These are phyloP conservation scores for Podospora pseudopauciseta DNA, from an alignment of 495 filamentous ascomycete genomes.

Conservation along the genomic window DNA sequence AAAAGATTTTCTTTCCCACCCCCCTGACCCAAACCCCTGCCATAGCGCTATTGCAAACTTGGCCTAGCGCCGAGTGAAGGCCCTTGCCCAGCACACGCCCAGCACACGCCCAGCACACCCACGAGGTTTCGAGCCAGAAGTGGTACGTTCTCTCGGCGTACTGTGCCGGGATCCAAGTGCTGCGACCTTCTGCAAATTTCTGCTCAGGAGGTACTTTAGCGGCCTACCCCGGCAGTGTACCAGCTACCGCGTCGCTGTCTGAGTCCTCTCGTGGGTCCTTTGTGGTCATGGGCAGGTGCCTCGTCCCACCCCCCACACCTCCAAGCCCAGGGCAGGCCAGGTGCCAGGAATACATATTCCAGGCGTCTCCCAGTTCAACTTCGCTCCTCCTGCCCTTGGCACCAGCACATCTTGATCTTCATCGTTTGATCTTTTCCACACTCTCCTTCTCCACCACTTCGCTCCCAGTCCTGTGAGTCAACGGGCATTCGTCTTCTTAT, in stretches of 20 bases:
- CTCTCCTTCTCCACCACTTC: conserved; percentile 27
- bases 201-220: conserved; percentile 16
- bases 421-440: conserved; percentile 19
- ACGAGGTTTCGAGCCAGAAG: conserved; percentile 18
- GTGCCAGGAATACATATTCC: conserved; percentile 31
- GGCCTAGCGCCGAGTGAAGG: conserved; percentile 34
- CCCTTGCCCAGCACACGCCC: conserved; percentile 20
- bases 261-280: conserved; percentile 31
- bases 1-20: conserved; percentile 26
- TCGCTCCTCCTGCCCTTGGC: conserved; percentile 21
- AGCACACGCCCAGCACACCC: background rate
- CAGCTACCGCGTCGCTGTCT: conserved; percentile 29
- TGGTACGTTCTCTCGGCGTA: conserved; percentile 21
- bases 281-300: conserved; percentile 38
- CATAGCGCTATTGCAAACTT: conserved; percentile 21
- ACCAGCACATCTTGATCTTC: conserved; percentile 28
- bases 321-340: conserved; percentile 26
- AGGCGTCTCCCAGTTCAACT: conserved; percentile 32
- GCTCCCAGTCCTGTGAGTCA: conserved; percentile 25
- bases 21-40: conserved; percentile 26
- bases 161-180: conserved; percentile 8
- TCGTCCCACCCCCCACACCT: conserved; percentile 22
- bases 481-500: conserved; percentile 27
- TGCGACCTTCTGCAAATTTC: conserved; percentile 3
- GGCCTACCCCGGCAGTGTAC: conserved; percentile 21